Evolutionary conservation across 1,284 basidiomycete genomes (phyloP).

Genomic region (Mycena sp.): DNA sequence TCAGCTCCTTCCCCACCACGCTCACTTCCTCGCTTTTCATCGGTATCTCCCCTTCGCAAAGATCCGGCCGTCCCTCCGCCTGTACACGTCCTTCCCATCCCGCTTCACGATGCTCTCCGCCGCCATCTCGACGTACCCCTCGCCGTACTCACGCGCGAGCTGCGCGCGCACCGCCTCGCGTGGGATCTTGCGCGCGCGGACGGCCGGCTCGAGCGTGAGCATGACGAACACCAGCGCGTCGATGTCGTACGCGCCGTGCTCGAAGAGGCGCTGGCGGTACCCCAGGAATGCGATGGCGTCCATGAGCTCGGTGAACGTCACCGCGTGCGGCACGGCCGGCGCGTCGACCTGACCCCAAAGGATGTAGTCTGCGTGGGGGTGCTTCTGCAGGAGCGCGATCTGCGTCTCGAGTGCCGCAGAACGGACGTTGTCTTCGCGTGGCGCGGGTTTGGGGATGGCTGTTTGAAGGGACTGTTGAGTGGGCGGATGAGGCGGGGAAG

Average conservation of each 20-base stretch:
- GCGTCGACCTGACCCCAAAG: conserved; percentile 20
- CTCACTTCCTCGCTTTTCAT: neutral
- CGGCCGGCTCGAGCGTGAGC: conserved; percentile 23
- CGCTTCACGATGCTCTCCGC: conserved; percentile 6
- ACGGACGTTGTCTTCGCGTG: conserved; percentile 11
- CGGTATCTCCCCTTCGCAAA: conserved; percentile 18
- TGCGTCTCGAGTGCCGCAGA: conserved; percentile 20
- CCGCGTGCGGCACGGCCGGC: conserved; percentile 16
- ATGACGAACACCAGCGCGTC: conserved; percentile 30
- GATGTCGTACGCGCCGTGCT: conserved; percentile 21
- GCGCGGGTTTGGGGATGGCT: neutral
- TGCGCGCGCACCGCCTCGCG: conserved; percentile 23
- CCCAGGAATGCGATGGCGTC: conserved; percentile 10
- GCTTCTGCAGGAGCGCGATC: conserved; percentile 9
- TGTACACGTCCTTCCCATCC: conserved; percentile 16
- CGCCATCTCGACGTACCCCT: conserved; percentile 13
- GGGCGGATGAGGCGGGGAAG: neutral
- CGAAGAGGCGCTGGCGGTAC: conserved; percentile 25
- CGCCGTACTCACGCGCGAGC: conserved; percentile 21
- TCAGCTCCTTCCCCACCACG: conserved; percentile 12
- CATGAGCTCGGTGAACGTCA: conserved; percentile 11
- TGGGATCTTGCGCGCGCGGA: conserved; percentile 19
- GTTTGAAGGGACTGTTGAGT: neutral
- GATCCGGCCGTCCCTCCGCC: conserved; percentile 13
- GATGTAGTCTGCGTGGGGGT: conserved; percentile 25